phyloP scores from a whole-genome alignment of 306 rosid species.

The Casuarina cunninghamiana region DNA sequence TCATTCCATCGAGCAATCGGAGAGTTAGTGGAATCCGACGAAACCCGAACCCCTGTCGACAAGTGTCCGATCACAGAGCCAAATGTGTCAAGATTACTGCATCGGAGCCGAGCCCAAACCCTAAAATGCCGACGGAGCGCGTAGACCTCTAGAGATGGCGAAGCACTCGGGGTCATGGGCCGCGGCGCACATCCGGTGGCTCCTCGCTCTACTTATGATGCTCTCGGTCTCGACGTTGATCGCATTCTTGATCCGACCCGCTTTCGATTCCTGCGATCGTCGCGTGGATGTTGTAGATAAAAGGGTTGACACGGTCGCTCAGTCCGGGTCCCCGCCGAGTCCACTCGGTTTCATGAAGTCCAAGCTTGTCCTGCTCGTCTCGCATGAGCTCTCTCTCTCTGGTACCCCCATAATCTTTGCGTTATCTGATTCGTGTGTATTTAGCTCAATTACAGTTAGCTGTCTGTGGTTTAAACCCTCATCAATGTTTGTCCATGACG shows the following conservation, averaged over 20 bases:
- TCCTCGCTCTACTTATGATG: slow-evolving; percentile 46
- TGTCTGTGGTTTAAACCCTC: too few species aligned
- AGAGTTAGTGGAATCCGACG: neutral
- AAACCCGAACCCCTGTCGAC: neutral
- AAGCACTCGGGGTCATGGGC: slow-evolving; percentile 45
- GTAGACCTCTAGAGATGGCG: slow-evolving; percentile 36
- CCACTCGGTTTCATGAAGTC: slow-evolving; percentile 80
- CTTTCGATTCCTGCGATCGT: slow-evolving; percentile 49
- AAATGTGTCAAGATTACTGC: slow-evolving; percentile 28
- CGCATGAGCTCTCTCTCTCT: slow-evolving; percentile 82
- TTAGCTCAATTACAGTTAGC: too few species aligned
- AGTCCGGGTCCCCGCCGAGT: slow-evolving; percentile 25
- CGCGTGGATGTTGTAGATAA: slow-evolving; percentile 11
- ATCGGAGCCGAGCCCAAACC: slow-evolving; percentile 21
- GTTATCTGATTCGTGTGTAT: neutral
- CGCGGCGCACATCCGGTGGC: slow-evolving; percentile 60
- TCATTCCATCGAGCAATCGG: neutral
- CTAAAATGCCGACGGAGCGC: slow-evolving; percentile 22
- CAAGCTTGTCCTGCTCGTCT: slow-evolving; percentile 77
- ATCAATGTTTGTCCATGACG: too few species aligned
- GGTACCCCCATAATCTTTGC: slow-evolving; percentile 30
- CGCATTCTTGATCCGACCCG: slow-evolving; percentile 52
- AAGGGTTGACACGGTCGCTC: slow-evolving; percentile 37
- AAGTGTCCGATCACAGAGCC: slow-evolving; percentile 18
- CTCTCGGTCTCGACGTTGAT: slow-evolving; percentile 62